Conservation (phyloP, 345 rosid genomes). For the Salix exigua region DNA sequence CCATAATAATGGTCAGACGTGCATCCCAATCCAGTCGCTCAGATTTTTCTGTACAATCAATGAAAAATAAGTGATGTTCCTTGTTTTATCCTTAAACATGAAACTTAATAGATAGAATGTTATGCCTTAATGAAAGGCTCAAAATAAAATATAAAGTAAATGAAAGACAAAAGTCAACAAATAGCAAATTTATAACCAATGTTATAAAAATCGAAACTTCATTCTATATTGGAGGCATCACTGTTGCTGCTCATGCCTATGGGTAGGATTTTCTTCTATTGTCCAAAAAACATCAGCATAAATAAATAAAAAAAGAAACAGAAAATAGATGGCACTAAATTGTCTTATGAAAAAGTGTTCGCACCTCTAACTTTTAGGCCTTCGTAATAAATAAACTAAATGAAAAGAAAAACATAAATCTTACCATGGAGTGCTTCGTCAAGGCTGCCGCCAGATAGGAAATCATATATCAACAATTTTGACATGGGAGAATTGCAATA, state of each 20-base stretch:
- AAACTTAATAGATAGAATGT: neutral
- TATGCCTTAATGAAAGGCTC: neutral
- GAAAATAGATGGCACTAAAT: neutral
- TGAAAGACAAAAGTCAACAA: neutral
- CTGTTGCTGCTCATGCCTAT: neutral
- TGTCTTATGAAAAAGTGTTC: neutral
- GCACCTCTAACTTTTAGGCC: neutral
- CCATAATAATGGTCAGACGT: conserved; percentile 79
- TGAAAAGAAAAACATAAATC: conserved; percentile 9
- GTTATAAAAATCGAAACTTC: neutral
- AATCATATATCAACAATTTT: conserved; percentile 83
- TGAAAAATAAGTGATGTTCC: conserved; percentile 5
- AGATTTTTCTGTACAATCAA: conserved; percentile 59
- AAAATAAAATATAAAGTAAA: neutral
- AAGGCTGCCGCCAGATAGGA: conserved; percentile 91
- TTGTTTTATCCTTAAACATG: neutral
- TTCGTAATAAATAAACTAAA: neutral
- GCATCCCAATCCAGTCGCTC: conserved; percentile 96
- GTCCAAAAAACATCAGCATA: neutral
- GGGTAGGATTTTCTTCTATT: neutral
- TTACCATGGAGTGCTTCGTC: conserved; percentile 97
- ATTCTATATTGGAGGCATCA: neutral
- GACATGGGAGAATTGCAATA: conserved; percentile 94
- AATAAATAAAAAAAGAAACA: neutral
- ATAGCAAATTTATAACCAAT: neutral